phyloP scores from a whole-genome alignment of 129 eudicot genomes.

The Rutidosis leptorrhynchoides region DNA sequence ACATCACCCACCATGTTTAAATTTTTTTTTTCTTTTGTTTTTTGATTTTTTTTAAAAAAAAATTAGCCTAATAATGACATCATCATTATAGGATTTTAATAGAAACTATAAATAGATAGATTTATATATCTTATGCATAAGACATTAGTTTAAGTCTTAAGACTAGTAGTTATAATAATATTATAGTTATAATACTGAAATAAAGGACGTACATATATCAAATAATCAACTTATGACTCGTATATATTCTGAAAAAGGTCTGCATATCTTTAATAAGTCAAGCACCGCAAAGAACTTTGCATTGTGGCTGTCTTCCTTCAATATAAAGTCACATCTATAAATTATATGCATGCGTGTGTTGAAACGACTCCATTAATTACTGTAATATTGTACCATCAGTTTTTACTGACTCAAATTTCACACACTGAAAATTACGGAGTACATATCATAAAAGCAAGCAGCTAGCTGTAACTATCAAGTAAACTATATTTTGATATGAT shows the following conservation, averaged over 20 bases:
- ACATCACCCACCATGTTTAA: too few species aligned
- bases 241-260: background rate
- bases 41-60: too few species aligned
- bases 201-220: background rate
- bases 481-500: background rate
- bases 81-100: too few species aligned
- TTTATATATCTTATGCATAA: too few species aligned
- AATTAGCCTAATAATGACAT: too few species aligned
- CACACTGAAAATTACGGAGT: slow-evolving; percentile 26
- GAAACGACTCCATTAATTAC: slow-evolving; percentile 17
- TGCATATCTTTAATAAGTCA: slow-evolving; percentile 29
- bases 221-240: background rate
- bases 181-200: background rate
- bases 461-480: background rate
- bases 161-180: too few species aligned
- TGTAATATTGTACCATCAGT: slow-evolving; percentile 21
- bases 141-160: too few species aligned
- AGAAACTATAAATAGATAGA: too few species aligned
- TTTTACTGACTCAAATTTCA: slow-evolving; percentile 28
- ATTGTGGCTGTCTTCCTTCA: slow-evolving; percentile 33
- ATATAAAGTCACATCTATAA: slow-evolving; percentile 34
- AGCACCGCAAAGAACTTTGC: slow-evolving; percentile 32
- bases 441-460: slow-evolving; percentile 14
- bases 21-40: too few species aligned
- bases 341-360: slow-evolving; percentile 29